Percentiles rank a stretch among this genome's conserved stretches.
Evolutionary conservation across 1,139 yeast genomes (phyloP).

Genomic region (Pichia sp.): DNA sequence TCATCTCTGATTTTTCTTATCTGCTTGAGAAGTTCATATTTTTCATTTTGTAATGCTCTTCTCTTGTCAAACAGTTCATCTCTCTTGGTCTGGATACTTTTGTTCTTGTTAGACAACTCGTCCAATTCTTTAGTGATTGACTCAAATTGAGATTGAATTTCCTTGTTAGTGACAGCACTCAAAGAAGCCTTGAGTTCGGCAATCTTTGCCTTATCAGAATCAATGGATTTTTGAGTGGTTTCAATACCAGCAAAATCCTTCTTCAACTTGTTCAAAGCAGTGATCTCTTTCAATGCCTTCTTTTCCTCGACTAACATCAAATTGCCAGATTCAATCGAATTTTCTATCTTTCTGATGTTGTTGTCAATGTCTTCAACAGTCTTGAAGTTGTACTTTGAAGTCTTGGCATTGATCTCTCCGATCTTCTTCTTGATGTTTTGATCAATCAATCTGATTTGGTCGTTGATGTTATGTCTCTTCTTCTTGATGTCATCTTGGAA

Average conservation of each 20-base stretch:
- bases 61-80: slow-evolving; percentile 62
- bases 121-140: slow-evolving; percentile 61
- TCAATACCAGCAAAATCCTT: slow-evolving; percentile 76
- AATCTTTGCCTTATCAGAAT: slow-evolving; percentile 73
- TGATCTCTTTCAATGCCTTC: slow-evolving; percentile 78
- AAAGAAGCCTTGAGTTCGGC: slow-evolving; percentile 69
- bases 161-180: slow-evolving; percentile 52
- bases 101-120: slow-evolving; percentile 55
- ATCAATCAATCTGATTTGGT: slow-evolving; percentile 72
- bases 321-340: slow-evolving; percentile 71
- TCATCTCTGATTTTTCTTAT: slow-evolving; percentile 65
- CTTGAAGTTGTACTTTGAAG: slow-evolving; percentile 69
- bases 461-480: slow-evolving; percentile 64
- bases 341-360: slow-evolving; percentile 67
- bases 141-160: slow-evolving; percentile 55
- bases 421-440: slow-evolving; percentile 70
- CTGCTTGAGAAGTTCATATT: slow-evolving; percentile 62
- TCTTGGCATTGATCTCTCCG: slow-evolving; percentile 66
- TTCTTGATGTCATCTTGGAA: slow-evolving; percentile 67
- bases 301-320: slow-evolving; percentile 91
- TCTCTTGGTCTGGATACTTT: slow-evolving; percentile 64
- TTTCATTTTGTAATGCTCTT: slow-evolving; percentile 62
- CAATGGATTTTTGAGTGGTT: slow-evolving; percentile 74
- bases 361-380: slow-evolving; percentile 74
- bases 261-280: slow-evolving; percentile 73